These are phyloP conservation scores for Massariosphaeria phaeospora DNA, from an alignment of 495 filamentous ascomycete genomes.

Conservation along the genomic window DNA sequence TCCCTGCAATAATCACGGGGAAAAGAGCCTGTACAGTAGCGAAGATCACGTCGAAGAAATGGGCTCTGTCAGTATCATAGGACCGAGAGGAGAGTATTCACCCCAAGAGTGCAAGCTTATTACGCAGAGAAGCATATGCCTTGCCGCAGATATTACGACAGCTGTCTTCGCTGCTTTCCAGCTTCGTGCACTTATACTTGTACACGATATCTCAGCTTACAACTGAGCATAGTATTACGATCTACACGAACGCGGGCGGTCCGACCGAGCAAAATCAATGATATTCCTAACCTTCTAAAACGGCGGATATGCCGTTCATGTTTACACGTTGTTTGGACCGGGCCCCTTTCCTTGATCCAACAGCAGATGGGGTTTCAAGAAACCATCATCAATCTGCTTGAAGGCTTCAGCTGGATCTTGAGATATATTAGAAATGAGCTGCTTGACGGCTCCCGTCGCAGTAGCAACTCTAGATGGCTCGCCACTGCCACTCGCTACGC, in stretches of 20 bases:
- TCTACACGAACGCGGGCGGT: too few relatives aligned
- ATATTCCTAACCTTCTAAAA: too few relatives aligned
- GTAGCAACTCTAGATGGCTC: slow-evolving; percentile 38
- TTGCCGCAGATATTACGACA: not conserved
- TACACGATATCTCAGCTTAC: too few relatives aligned
- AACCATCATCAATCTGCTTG: slow-evolving; percentile 89
- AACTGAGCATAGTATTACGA: too few relatives aligned
- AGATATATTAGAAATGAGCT: slow-evolving; percentile 65
- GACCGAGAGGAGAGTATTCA: too few relatives aligned
- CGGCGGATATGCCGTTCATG: too few relatives aligned
- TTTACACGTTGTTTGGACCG: slow-evolving; percentile 29
- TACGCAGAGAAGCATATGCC: not conserved
- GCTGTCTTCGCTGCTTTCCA: not conserved
- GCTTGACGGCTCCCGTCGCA: slow-evolving; percentile 64
- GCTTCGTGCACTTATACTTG: too few relatives aligned
- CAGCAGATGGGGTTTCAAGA: slow-evolving; percentile 88
- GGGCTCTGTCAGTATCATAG: too few relatives aligned
- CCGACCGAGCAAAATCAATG: too few relatives aligned
- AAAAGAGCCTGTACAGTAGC: not conserved
- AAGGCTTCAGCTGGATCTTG: slow-evolving; percentile 93
- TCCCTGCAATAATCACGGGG: not conserved
- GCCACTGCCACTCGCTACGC: slow-evolving; percentile 32
- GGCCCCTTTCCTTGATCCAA: slow-evolving; percentile 62
- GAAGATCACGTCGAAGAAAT: not conserved
- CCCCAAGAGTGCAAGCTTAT: too few relatives aligned